Evolutionary conservation across 768 basidiomycete species (phyloP).

Genomic region (Boletus patriciae): DNA sequence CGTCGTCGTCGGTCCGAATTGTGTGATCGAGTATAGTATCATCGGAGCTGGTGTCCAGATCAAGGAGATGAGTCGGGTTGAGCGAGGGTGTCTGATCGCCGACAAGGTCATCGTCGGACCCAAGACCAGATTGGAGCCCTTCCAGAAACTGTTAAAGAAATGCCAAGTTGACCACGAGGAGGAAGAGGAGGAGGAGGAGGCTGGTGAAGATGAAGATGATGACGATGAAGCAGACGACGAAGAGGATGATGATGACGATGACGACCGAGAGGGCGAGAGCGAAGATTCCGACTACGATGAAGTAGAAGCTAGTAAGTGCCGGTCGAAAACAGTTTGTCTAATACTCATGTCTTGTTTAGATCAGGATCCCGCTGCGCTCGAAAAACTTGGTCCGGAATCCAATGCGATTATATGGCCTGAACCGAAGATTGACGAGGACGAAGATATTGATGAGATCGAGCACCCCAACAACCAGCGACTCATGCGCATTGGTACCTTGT

Average conservation of each 20-base stretch:
- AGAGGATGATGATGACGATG: constrained; percentile 35
- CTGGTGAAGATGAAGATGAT: constrained; percentile 23
- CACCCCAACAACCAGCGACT: constrained; percentile 69
- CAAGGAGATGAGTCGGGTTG: constrained; percentile 63
- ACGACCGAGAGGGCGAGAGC: constrained; percentile 32
- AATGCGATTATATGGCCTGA: constrained; percentile 83
- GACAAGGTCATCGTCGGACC: constrained; percentile 81
- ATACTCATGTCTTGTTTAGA: constrained; percentile 35
- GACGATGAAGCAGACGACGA: constrained; percentile 36
- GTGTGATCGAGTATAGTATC: constrained; percentile 75
- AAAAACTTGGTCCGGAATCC: constrained; percentile 62
- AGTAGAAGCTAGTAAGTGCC: constrained; percentile 58
- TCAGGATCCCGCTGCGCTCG: constrained; percentile 45
- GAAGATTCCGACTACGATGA: constrained; percentile 66
- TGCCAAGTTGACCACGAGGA: constrained; percentile 35
- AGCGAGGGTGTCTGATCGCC: constrained; percentile 76
- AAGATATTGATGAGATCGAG: constrained; percentile 60
- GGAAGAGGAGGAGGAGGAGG: constrained; percentile 29
- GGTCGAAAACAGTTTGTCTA: background rate
- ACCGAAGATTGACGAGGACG: constrained; percentile 57
- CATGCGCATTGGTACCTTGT: constrained; percentile 65
- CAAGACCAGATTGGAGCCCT: constrained; percentile 62
- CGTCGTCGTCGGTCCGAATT: constrained; percentile 66
- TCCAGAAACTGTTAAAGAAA: constrained; percentile 69
- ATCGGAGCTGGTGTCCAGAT: constrained; percentile 77